Evolutionary conservation across 805 yeast species (phyloP), one percentile per base, ranked within the genome.

Genomic region (Osmozyma mogii): DNA sequence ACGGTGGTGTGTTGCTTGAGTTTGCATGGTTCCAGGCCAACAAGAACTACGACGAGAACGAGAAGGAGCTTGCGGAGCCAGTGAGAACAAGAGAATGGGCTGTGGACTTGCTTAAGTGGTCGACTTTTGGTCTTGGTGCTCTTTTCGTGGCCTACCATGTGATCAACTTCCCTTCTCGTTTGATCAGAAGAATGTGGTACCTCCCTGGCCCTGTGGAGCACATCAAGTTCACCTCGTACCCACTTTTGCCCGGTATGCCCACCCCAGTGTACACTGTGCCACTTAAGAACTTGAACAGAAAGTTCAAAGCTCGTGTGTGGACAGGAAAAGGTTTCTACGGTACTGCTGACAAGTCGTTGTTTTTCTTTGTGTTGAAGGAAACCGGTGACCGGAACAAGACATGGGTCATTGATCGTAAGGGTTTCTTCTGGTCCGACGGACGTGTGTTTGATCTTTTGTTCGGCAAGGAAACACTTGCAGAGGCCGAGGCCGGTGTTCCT

Each of bases 361-460:
- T 84, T 52, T 77, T 80, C 65, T 79, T 83, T 47, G 70, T 80
- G 27, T 53, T 84, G 40, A 75, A 72, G 50, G 89, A 83, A 44
- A 54, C 60, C 14, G 68, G 70, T 13, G 32, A 36, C 9, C 54
- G 48, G 23, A 56, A 61, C 34, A 61, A 72, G 22, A 84, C 83
- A 15, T 84, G 88, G 84, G 58, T 80, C 11, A 80, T 83, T 12
- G 95, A 84, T 49, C 65, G 95, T 41, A 78, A 75, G 44, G 95
- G 94, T 9, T 84, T 85, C 65, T 84, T 82, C 58, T 84, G 94
- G 94, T 88, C 92, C 19, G 94, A 84, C 52, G 95, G 94, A 10
- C 65, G 95, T 35, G 80, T 84, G 2, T 80, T 78, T 54, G 95
- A 84, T 51, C 70, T 74, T 30, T 45, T 84, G n/a, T 80, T 84